A percentile compares a stretch with the other conserved stretches of the same genome.
Conservation (phyloP, 805 yeast genomes). For the Saturnispora quitensis region DNA sequence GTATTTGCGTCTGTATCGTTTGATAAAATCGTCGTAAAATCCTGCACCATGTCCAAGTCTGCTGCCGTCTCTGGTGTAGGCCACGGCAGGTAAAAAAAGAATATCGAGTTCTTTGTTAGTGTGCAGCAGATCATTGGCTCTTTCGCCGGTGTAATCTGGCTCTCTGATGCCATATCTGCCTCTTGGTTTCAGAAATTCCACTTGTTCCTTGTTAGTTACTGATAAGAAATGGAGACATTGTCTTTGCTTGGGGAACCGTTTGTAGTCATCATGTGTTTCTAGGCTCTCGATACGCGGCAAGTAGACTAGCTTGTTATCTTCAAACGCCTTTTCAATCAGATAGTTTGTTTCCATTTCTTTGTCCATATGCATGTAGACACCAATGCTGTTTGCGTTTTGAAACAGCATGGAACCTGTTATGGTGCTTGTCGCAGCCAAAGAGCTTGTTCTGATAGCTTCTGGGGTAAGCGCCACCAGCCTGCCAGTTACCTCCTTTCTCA, state of each 20-base stretch:
- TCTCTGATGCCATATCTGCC: constrained; percentile 65
- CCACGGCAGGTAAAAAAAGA: constrained; percentile 79
- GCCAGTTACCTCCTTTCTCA: constrained; percentile 4
- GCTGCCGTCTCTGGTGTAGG: constrained; percentile 40
- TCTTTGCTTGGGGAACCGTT: constrained; percentile 25
- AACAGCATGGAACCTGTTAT: constrained; percentile 25
- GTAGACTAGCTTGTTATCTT: constrained; percentile 39
- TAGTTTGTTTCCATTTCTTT: constrained; percentile 57
- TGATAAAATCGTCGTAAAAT: constrained; percentile 71
- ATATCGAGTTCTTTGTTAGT: constrained; percentile 42
- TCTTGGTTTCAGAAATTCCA: constrained; percentile 43
- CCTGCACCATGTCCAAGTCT: constrained; percentile 94
- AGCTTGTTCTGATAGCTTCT: not conserved
- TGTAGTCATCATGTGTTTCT: constrained; percentile 22
- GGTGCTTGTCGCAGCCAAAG: constrained; percentile 3
- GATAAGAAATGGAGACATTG: constrained; percentile 49
- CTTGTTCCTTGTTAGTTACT: constrained; percentile 34
- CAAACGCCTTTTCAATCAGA: constrained; percentile 45
- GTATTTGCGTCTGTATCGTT: constrained; percentile 34
- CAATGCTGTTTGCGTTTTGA: constrained; percentile 40
- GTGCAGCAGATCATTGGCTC: constrained; percentile 18
- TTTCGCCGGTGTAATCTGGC: constrained; percentile 34
- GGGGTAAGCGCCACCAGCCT: not conserved
- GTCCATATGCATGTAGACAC: constrained; percentile 65
- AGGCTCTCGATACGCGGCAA: constrained; percentile 39